Evolutionary conservation across 306 rosid genomes (phyloP).

Genomic region (Castanea sativa): DNA sequence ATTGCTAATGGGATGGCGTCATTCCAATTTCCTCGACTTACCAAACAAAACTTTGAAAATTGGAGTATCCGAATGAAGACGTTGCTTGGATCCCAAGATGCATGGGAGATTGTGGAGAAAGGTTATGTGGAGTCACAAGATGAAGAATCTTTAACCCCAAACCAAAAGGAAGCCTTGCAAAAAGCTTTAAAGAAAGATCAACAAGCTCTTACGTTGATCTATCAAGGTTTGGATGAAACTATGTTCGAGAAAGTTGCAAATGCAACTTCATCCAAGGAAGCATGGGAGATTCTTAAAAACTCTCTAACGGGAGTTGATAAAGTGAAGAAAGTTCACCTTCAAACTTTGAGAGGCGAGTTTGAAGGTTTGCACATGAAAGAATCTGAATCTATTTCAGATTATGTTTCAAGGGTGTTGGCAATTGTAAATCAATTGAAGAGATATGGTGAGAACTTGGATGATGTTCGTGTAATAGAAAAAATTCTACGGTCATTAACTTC

Average conservation of each 20-base stretch:
- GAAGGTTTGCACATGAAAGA: neutral
- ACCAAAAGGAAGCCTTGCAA: neutral
- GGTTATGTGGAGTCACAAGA: neutral
- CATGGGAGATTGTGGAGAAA: neutral
- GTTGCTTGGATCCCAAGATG: neutral
- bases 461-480: neutral
- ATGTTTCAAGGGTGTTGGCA: neutral
- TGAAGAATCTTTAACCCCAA: neutral
- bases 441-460: neutral
- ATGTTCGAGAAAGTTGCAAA: neutral
- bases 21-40: neutral
- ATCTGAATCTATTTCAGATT: neutral
- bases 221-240: neutral
- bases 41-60: neutral
- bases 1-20: no score
- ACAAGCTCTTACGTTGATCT: neutral
- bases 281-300: no score
- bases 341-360: slow-evolving; percentile 6
- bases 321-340: neutral
- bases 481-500: neutral
- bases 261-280: neutral
- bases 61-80: neutral
- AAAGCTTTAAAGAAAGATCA: neutral
- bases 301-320: no score
- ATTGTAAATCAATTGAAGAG: neutral